Base-by-base conservation (phyloP, 495 filamentous ascomycete genomes). In the Viridothelium virens region DNA sequence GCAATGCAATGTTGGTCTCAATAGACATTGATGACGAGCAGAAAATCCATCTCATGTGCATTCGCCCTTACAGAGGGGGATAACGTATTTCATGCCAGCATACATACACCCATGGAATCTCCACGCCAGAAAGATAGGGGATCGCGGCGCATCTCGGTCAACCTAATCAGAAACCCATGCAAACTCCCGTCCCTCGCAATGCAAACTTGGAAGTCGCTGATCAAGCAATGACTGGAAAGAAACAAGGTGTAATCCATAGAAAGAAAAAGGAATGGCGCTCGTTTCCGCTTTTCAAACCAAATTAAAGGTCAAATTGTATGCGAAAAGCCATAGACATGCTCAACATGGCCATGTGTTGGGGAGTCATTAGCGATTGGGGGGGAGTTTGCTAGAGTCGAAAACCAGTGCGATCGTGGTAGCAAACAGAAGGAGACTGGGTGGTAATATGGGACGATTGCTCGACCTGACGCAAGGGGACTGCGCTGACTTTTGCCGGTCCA, bases 91-190 rank as follows among this genome's bases (percentile, higher is more conserved):
- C 53, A 59, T 59, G 53, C 53, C 53, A 34, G 53, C 53, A 31
- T 59, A 59, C 25, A 36, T 59, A 59, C 53, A 53, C 16, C 48
- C 16, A 1, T 16, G n/a, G 25, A 44, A 11, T 10, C 31, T 10
- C 5, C 7, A 36, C 6, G 18, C 11, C 14, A 36, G 7, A 7
- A 10, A 31, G 31, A 59, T 34, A 59, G 7, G 53, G 18, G 31
- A 6, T 7, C 53, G 25, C 53, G 31, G 53, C 53, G 53, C 53
- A 59, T 10, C 36, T 36, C 31, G 14, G 31, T 59, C 31, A 31
- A 59, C 33, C 33, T n/a, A 59, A 59, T 34, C 53, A 59, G 53
- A 59, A 59, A 7, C 31, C 31, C 5, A 59, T 59, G 53, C 31
- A 59, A 59, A n/a, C 31, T 2, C 16, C 53, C 53, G 36, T 59